Conservation (phyloP, 805 yeast species). For the Nakazawaea sp. region DNA sequence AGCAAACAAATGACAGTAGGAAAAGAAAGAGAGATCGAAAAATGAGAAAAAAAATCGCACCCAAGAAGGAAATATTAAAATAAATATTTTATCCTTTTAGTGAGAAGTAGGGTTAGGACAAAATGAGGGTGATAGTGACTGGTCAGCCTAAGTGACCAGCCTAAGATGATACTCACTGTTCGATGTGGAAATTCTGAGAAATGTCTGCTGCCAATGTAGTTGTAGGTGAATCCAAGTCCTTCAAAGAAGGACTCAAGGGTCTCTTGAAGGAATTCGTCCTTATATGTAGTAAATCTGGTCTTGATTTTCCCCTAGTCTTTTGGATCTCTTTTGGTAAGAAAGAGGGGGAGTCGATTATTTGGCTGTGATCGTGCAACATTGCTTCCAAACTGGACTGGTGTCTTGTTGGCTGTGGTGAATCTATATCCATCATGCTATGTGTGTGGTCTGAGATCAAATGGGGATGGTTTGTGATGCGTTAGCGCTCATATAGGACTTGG, state of each 20-base stretch:
- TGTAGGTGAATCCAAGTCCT: slow-evolving; percentile 31
- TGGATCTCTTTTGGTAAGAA: slow-evolving; percentile 13
- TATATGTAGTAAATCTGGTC: slow-evolving; percentile 13
- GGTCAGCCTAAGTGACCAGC: too few relatives aligned
- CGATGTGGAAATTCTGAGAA: slow-evolving; percentile 28
- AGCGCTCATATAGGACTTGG: too few relatives aligned
- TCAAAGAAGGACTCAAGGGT: slow-evolving; percentile 23
- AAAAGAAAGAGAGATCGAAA: too few relatives aligned
- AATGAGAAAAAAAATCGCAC: too few relatives aligned
- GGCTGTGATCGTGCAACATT: not conserved
- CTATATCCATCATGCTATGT: too few relatives aligned
- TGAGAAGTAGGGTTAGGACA: too few relatives aligned
- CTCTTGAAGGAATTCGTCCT: slow-evolving; percentile 18
- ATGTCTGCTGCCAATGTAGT: slow-evolving; percentile 30
- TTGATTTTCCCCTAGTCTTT: slow-evolving; percentile 11
- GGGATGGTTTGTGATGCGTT: too few relatives aligned
- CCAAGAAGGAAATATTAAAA: too few relatives aligned
- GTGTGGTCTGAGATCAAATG: too few relatives aligned
- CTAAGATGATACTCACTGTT: slow-evolving; percentile 6
- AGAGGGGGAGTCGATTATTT: slow-evolving; percentile 17
- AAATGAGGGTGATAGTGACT: too few relatives aligned
- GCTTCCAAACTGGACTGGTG: not conserved
- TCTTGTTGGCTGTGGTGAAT: not conserved
- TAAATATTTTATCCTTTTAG: too few relatives aligned
- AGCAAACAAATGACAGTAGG: too few relatives aligned